Conservation (phyloP, 208 protist species). For the Angomonas deanei region DNA sequence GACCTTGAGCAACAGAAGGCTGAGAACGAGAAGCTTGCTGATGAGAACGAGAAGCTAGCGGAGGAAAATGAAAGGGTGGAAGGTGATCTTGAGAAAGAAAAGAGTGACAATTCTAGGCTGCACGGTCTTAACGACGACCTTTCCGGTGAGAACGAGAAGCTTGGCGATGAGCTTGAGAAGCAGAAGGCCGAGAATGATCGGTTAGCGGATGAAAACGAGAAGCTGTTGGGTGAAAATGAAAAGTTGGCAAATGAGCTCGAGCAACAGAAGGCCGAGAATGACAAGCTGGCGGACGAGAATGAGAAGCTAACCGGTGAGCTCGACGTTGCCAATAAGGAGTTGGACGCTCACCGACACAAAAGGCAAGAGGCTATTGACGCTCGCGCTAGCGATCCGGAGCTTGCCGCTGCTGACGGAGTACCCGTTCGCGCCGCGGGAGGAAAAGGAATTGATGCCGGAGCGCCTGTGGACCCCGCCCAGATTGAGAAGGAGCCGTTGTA, state of each 20-base stretch:
- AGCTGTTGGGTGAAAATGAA: not conserved
- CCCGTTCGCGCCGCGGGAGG: not conserved
- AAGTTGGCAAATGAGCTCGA: conserved; percentile 3
- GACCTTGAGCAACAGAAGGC: not conserved
- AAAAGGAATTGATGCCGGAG: not conserved
- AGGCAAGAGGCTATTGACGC: not conserved
- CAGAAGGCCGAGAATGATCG: conserved; percentile 6
- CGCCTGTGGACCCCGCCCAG: not conserved
- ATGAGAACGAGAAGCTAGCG: not conserved
- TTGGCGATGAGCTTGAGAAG: not conserved
- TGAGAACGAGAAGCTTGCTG: conserved; percentile 3
- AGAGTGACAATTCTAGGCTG: not conserved
- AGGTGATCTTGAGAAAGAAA: not conserved
- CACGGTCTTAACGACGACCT: conserved; percentile 1
- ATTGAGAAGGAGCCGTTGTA: not conserved
- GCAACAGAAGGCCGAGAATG: not conserved
- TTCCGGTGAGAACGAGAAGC: not conserved
- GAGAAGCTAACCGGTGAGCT: conserved; percentile 4
- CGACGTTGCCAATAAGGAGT: not conserved
- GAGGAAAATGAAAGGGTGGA: not conserved
- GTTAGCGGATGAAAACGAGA: not conserved
- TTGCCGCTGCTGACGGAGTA: not conserved
- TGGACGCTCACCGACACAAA: not conserved
- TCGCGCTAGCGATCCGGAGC: not conserved
- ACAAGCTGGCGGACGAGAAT: conserved; percentile 7